phyloP scores from a whole-genome alignment of 164 flowering plant species.

The Piper betle region DNA sequence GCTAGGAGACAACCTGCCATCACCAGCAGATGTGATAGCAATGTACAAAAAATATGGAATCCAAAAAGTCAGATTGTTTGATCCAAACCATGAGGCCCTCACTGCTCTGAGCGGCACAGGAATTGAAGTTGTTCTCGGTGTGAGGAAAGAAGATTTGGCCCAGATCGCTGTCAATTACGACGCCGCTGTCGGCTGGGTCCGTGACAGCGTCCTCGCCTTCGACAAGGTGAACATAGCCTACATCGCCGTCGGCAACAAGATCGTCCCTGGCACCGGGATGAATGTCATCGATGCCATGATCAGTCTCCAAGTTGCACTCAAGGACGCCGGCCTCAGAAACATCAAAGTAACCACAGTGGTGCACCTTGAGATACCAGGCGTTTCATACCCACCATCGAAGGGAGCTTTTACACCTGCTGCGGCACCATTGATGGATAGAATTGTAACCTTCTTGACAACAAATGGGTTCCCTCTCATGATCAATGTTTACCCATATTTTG shows the following conservation, averaged over 20 bases:
- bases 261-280: constrained; percentile 7
- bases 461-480: constrained; percentile 7
- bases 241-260: constrained; percentile 14
- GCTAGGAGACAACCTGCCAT: constrained; percentile 10
- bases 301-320: constrained; percentile 4
- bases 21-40: constrained; percentile 7
- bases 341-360: constrained; percentile 12
- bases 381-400: constrained; percentile 10
- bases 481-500: constrained; percentile 23
- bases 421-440: neutral
- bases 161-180: neutral
- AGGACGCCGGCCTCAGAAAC: neutral
- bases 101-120: constrained; percentile 5
- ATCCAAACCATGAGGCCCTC: constrained; percentile 6
- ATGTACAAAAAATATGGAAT: constrained; percentile 6
- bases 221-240: constrained; percentile 3
- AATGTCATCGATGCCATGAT: constrained; percentile 7
- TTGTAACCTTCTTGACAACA: neutral
- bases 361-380: neutral
- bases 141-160: constrained; percentile 4
- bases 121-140: constrained; percentile 7
- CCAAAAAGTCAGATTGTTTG: constrained; percentile 9
- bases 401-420: constrained; percentile 4
- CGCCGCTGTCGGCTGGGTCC: constrained; percentile 12
- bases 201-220: constrained; percentile 1